phyloP scores from a whole-genome alignment of 2,329 filamentous ascomycete genomes.

The Tolypocladium sp. region DNA sequence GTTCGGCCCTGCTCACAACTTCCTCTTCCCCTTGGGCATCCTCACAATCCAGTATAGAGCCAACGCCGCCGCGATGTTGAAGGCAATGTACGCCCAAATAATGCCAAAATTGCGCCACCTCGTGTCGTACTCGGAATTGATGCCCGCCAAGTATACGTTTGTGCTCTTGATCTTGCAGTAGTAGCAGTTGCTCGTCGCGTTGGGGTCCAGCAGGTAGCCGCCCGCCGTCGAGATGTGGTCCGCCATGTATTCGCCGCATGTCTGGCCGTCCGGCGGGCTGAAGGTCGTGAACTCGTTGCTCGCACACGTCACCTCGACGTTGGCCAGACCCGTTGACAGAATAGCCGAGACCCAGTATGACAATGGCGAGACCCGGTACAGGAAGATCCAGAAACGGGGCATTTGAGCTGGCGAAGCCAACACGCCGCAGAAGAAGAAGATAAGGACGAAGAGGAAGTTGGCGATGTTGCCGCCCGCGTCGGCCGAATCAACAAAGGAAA shows the following conservation, averaged over 20 bases:
- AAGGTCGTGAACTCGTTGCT: not conserved
- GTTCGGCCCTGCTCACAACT: not conserved
- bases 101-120: not conserved
- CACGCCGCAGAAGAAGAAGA: slow-evolving; percentile 56
- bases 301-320: not conserved
- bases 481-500: slow-evolving; percentile 54
- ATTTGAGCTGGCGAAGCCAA: slow-evolving; percentile 48
- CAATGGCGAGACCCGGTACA: slow-evolving; percentile 59
- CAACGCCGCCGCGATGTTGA: not conserved
- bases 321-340: not conserved
- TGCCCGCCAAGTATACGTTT: not conserved
- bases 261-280: not conserved
- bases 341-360: not conserved
- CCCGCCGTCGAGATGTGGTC: not conserved
- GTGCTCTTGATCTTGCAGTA: not conserved
- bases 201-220: not conserved
- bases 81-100: not conserved
- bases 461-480: slow-evolving; percentile 61
- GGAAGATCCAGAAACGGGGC: slow-evolving; percentile 65
- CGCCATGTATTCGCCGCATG: not conserved
- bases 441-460: slow-evolving; percentile 55
- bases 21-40: not conserved
- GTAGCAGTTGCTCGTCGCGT: not conserved
- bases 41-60: not conserved
- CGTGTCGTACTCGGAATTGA: not conserved